These are phyloP conservation scores for Chlorella sp. DNA, from an alignment of 139 green algal genomes.

Conservation along the genomic window DNA sequence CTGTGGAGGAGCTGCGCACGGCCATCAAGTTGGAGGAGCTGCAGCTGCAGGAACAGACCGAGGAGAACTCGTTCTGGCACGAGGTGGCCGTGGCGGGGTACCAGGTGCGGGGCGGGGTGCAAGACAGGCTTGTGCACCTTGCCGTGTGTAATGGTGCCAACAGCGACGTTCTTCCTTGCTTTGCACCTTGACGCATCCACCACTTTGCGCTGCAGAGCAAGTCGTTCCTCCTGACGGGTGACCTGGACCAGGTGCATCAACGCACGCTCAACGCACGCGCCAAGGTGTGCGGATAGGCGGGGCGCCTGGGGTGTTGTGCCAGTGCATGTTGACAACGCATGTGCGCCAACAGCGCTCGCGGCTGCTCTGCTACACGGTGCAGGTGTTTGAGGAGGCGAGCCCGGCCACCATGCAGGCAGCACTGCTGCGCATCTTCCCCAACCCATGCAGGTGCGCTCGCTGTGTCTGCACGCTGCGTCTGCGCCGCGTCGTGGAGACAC, in stretches of 20 bases:
- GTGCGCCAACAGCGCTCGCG: neutral
- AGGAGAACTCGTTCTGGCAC: constrained; percentile 74
- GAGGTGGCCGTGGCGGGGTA: constrained; percentile 40
- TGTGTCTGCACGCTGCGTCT: neutral
- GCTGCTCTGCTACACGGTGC: neutral
- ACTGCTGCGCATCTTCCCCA: constrained; percentile 36
- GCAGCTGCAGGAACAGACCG: constrained; percentile 41
- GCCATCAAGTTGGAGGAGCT: constrained; percentile 58
- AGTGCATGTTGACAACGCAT: neutral
- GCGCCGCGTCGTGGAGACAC: neutral
- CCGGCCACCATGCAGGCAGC: constrained; percentile 29
- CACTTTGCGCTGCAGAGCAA: constrained; percentile 16
- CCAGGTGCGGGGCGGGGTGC: constrained; percentile 5
- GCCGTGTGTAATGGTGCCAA: neutral
- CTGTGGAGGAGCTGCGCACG: constrained; percentile 56
- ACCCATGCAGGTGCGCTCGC: constrained; percentile 20
- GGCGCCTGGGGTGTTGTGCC: neutral
- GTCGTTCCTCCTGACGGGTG: constrained; percentile 24
- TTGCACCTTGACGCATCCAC: neutral
- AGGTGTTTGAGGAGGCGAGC: constrained; percentile 24
- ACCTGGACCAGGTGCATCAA: constrained; percentile 48
- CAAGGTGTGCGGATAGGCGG: constrained; percentile 12
- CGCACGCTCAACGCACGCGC: constrained; percentile 26
- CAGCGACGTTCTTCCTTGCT: neutral
- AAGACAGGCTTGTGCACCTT: neutral